phyloP scores from a whole-genome alignment of 352 stramenopile genomes.

The Pythium sp. region DNA sequence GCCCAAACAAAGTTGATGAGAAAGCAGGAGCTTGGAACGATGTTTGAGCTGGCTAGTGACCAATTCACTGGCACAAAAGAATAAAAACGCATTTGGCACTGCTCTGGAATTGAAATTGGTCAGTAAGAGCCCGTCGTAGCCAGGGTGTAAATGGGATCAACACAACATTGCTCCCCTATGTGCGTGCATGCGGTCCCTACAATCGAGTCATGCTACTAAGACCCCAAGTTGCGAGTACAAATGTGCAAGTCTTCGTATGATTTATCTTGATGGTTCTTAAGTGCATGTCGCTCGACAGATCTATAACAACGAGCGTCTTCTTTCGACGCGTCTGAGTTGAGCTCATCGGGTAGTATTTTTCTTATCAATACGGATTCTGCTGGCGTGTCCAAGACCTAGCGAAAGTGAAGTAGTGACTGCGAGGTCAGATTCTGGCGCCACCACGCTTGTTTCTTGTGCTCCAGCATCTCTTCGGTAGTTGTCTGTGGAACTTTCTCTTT shows the following conservation, averaged over 20 bases:
- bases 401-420: not conserved
- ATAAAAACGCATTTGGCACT: no score
- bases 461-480: not conserved
- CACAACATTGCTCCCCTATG: no score
- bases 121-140: no score
- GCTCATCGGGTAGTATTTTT: not conserved
- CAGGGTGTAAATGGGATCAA: no score
- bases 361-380: no score
- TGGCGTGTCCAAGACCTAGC: not conserved
- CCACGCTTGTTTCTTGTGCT: not conserved
- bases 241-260: not conserved
- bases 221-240: not conserved
- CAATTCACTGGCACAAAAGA: not conserved
- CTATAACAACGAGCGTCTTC: not conserved
- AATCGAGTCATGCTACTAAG: no score
- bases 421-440: not conserved
- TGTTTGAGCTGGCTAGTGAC: not conserved
- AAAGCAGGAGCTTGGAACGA: not conserved
- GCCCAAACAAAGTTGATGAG: not conserved
- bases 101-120: no score
- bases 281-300: not conserved
- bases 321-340: not conserved
- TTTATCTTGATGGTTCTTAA: not conserved
- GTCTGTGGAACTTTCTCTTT: not conserved
- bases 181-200: no score